A percentile compares a stretch with the other conserved stretches of the same genome.
phyloP scores from a whole-genome alignment of 305 asterid genomes.

The Nicotiana rustica region DNA sequence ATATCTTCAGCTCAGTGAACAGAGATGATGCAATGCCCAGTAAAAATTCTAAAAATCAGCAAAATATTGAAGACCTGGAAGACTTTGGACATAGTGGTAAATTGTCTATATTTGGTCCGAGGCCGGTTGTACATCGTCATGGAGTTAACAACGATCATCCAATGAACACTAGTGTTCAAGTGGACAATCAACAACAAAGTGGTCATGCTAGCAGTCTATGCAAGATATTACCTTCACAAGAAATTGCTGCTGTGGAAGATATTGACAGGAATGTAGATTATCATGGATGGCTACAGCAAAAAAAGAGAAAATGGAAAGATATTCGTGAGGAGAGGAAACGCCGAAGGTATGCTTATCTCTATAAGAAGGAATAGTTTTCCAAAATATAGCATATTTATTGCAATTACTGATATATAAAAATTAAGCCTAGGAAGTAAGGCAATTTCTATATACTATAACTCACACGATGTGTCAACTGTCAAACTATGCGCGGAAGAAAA shows the following conservation, averaged over 20 bases:
- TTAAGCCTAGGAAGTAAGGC: not conserved
- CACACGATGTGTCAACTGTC: not conserved
- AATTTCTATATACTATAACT: constrained; percentile 4
- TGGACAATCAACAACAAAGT: constrained; percentile 50
- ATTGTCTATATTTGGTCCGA: constrained; percentile 56
- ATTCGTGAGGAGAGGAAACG: constrained; percentile 84
- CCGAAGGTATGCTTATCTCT: constrained; percentile 61
- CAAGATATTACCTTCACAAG: constrained; percentile 48
- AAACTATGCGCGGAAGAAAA: not conserved
- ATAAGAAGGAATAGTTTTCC: constrained; percentile 3
- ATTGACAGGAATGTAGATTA: constrained; percentile 74
- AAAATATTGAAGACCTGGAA: constrained; percentile 75
- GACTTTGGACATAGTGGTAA: constrained; percentile 69
- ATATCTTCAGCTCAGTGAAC: constrained; percentile 67
- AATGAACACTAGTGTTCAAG: constrained; percentile 46
- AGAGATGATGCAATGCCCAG: constrained; percentile 50
- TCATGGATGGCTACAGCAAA: constrained; percentile 94
- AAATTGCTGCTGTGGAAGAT: constrained; percentile 56
- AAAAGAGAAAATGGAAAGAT: constrained; percentile 96
- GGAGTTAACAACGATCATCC: constrained; percentile 55
- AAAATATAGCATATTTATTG: constrained; percentile 3
- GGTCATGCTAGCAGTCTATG: constrained; percentile 48
- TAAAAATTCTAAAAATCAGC: constrained; percentile 54
- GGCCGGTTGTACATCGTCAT: constrained; percentile 74
- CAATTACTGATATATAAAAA: not conserved